Evolutionary conservation across 2,329 filamentous ascomycete species (phyloP).

Genomic region (Alternaria sp.): DNA sequence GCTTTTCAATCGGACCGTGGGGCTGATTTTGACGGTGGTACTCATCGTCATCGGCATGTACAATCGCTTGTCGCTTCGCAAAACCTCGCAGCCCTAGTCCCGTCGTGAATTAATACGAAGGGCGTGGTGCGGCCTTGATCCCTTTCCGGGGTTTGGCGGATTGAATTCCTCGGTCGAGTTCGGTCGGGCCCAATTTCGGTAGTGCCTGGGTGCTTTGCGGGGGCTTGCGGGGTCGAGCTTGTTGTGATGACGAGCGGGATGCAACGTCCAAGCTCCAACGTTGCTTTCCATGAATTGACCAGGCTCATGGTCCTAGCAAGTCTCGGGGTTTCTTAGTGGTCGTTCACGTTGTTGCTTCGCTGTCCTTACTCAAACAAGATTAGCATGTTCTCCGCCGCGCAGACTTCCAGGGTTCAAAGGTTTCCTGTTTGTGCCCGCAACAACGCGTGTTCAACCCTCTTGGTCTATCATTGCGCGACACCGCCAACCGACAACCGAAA

Average conservation of each 20-base stretch:
- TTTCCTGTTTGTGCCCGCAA: not conserved
- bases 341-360: not conserved
- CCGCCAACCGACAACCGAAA: not conserved
- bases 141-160: not conserved
- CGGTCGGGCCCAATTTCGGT: slow-evolving; percentile 2
- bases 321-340: not conserved
- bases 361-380: not conserved
- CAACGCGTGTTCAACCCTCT: not conserved
- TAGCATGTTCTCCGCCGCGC: not conserved
- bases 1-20: not conserved
- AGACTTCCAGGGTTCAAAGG: not conserved
- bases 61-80: not conserved
- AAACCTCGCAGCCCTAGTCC: not conserved
- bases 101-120: not conserved
- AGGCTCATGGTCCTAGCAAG: not conserved
- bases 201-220: slow-evolving; percentile 2
- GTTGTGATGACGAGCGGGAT: not conserved
- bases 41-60: slow-evolving; percentile 1
- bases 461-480: not conserved
- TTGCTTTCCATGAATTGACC: not conserved
- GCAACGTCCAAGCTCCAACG: not conserved
- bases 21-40: not conserved
- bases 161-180: not conserved
- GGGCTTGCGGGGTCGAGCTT: not conserved
- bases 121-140: not conserved